Conservation (phyloP, 2,329 filamentous ascomycete species). For the Colletotrichum tabaci region DNA sequence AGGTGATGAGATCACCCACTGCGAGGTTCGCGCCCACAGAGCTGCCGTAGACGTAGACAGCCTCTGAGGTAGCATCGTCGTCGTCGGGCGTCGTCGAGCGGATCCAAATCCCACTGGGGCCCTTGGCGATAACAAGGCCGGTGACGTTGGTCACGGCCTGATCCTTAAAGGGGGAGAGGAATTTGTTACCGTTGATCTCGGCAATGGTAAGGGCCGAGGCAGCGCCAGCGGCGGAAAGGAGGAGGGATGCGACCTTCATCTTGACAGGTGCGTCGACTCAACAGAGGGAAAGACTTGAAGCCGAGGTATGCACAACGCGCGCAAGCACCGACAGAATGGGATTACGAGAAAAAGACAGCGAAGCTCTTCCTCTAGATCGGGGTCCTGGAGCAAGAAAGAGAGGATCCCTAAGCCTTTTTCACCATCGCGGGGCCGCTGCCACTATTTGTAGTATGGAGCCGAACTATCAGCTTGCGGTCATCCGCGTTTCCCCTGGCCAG, state of each 20-base stretch:
- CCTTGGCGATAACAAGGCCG: slow-evolving; percentile 76
- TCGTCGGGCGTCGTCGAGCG: slow-evolving; percentile 71
- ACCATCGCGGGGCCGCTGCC: background rate
- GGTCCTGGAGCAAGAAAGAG: slow-evolving; percentile 30
- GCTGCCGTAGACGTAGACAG: slow-evolving; percentile 75
- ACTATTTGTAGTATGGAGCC: slow-evolving; percentile 17
- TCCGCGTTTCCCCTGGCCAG: slow-evolving; percentile 7
- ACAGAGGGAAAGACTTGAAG: background rate
- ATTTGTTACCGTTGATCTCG: slow-evolving; percentile 77
- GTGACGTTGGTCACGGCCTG: slow-evolving; percentile 71
- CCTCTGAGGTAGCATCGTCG: slow-evolving; percentile 72
- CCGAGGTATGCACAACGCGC: background rate
- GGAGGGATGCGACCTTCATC: slow-evolving; percentile 51
- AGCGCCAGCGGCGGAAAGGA: slow-evolving; percentile 49
- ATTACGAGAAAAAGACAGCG: slow-evolving; percentile 10
- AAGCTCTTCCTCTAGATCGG: slow-evolving; percentile 27
- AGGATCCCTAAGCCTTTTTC: background rate
- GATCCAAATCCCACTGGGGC: slow-evolving; percentile 74
- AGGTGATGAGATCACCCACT: slow-evolving; percentile 74
- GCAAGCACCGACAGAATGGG: slow-evolving; percentile 9
- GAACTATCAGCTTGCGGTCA: slow-evolving; percentile 6
- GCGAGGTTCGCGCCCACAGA: slow-evolving; percentile 65
- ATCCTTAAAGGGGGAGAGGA: slow-evolving; percentile 72
- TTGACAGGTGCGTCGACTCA: slow-evolving; percentile 32
- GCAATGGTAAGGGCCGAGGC: slow-evolving; percentile 64